These are phyloP conservation scores for Pyrenochaeta sp. DNA, from an alignment of 2,329 filamentous ascomycete species.

Conservation along the genomic window DNA sequence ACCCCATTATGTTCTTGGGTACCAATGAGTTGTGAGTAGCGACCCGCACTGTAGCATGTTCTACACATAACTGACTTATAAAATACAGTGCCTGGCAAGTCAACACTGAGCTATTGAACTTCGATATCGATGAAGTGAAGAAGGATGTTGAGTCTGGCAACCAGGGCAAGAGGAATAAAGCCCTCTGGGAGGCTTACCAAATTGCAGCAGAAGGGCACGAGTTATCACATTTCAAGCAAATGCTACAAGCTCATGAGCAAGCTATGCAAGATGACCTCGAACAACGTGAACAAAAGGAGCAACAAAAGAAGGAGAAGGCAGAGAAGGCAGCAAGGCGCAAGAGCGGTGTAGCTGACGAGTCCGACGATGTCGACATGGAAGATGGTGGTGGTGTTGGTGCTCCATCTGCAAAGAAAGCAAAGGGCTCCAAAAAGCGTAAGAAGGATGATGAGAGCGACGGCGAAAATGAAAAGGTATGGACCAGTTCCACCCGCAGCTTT, in stretches of 20 bases:
- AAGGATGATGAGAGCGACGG: constrained; percentile 71
- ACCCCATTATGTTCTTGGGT: constrained; percentile 91
- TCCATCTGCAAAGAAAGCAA: constrained; percentile 45
- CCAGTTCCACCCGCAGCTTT: neutral
- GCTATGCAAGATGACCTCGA: constrained; percentile 66
- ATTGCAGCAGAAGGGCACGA: constrained; percentile 81
- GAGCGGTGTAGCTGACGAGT: constrained; percentile 41
- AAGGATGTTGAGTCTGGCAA: constrained; percentile 74
- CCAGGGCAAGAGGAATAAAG: constrained; percentile 87
- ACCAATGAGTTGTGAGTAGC: constrained; percentile 95
- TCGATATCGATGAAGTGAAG: constrained; percentile 77
- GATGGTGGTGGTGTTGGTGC: constrained; percentile 53
- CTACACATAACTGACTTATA: constrained; percentile 11
- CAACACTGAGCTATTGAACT: constrained; percentile 81
- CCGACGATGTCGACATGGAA: constrained; percentile 51
- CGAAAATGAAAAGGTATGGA: constrained; percentile 70
- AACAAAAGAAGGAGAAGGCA: constrained; percentile 68
- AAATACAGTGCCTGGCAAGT: constrained; percentile 82
- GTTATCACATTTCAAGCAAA: constrained; percentile 82
- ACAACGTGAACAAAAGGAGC: constrained; percentile 70
- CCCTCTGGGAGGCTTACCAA: constrained; percentile 78
- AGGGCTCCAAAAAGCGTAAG: constrained; percentile 75
- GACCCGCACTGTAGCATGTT: neutral
- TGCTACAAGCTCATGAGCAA: constrained; percentile 69
- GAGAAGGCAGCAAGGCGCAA: constrained; percentile 62